Percentiles rank a stretch among this genome's conserved stretches.
Conservation (phyloP, 129 eudicot species). For the Lactuca saligna region DNA sequence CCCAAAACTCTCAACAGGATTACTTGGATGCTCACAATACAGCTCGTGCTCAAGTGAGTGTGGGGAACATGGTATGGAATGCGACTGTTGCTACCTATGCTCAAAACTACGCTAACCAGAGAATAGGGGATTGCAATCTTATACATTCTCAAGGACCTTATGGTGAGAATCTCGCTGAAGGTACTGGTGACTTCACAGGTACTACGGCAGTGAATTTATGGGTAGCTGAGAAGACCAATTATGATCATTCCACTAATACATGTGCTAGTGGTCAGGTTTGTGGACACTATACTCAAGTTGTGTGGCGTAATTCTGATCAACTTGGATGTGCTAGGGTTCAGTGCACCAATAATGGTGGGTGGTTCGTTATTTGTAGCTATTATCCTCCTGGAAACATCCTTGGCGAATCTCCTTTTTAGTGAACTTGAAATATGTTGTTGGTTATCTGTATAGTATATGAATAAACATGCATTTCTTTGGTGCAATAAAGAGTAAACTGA, state of each 20-base stretch:
- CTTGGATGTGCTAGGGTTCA: constrained; percentile 42
- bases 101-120: constrained; percentile 28
- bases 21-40: constrained; percentile 20
- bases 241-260: constrained; percentile 20
- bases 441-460: not conserved
- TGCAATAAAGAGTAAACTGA: not conserved
- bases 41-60: constrained; percentile 28
- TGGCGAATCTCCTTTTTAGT: constrained; percentile 13
- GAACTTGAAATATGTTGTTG: not conserved
- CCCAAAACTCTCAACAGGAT: constrained; percentile 16
- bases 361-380: constrained; percentile 35
- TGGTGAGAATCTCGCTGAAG: constrained; percentile 51
- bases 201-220: constrained; percentile 29
- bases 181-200: constrained; percentile 20
- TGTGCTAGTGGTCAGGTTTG: constrained; percentile 28
- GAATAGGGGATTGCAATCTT: constrained; percentile 31
- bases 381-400: constrained; percentile 28
- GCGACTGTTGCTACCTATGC: constrained; percentile 32
- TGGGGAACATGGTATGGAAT: constrained; percentile 31
- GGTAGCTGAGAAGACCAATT: constrained; percentile 20
- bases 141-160: constrained; percentile 42
- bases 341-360: constrained; percentile 19
- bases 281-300: constrained; percentile 14
- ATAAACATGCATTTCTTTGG: not conserved
- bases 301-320: constrained; percentile 4